These are phyloP conservation scores for Ambrosia trifida DNA, from an alignment of 129 eudicot species.

Conservation along the genomic window DNA sequence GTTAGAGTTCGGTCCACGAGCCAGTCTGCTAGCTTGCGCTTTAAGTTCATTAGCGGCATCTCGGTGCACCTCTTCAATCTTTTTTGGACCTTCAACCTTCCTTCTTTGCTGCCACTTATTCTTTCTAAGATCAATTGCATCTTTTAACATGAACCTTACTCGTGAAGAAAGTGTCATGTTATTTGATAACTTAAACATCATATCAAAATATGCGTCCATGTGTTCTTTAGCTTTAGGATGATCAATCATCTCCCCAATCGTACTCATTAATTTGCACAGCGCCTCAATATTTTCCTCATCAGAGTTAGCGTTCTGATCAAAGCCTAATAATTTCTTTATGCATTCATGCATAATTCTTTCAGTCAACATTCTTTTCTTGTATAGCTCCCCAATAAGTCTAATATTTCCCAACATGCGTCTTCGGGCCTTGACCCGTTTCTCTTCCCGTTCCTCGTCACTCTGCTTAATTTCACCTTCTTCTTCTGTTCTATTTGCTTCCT, in stretches of 20 bases:
- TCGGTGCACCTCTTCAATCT: constrained; percentile 70
- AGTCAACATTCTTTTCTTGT: constrained; percentile 89
- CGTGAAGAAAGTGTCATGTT: constrained; percentile 81
- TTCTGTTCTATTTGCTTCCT: constrained; percentile 78
- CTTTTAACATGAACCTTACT: constrained; percentile 79
- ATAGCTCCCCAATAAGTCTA: constrained; percentile 87
- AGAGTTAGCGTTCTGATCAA: constrained; percentile 45
- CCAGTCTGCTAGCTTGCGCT: constrained; percentile 62
- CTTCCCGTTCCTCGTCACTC: constrained; percentile 70
- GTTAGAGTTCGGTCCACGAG: constrained; percentile 70
- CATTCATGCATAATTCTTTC: constrained; percentile 95
- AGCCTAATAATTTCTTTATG: constrained; percentile 67
- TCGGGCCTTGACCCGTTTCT: constrained; percentile 67
- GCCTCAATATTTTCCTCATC: constrained; percentile 50
- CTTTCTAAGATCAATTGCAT: constrained; percentile 75
- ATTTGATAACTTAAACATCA: constrained; percentile 64
- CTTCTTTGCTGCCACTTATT: constrained; percentile 91
- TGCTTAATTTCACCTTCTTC: constrained; percentile 78
- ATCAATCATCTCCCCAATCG: constrained; percentile 95
- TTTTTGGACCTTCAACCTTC: constrained; percentile 91
- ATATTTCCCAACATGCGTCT: constrained; percentile 93
- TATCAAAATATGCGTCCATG: constrained; percentile 70
- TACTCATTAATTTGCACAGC: constrained; percentile 51
- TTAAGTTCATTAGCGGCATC: constrained; percentile 58
- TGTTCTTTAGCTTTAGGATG: constrained; percentile 75